Base-by-base conservation (phyloP, 352 stramenopile genomes). In the Phytophthora agathidicida region DNA sequence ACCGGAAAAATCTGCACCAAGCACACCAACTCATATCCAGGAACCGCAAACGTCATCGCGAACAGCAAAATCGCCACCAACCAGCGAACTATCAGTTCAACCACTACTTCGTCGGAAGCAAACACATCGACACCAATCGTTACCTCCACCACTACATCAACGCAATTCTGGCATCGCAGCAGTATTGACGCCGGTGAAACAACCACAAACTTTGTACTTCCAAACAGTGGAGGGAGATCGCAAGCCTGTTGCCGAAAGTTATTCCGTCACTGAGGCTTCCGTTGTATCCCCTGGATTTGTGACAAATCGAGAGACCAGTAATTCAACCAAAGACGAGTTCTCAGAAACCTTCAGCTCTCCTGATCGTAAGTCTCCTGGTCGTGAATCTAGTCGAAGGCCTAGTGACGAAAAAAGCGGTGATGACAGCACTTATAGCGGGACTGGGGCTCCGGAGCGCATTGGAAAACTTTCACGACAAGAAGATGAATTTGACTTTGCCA, bases 401-500 rank as follows among this genome's bases (percentile, higher is more conserved):
- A 64, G 32, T 38, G 47, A 70, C 33, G 63, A 63, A 45, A 31
- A 33, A 39, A 59, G 38, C 16, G 31, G 28, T 23, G 41, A 54
- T 38, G 39, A 56, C 14, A 57, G 39, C 22, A 62, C 36, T 16
- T 59, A 57, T 27, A 49, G 31, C 6, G 41, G 17, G 24, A 54
- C 33, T 51, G 50, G 33, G 33, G 27, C 16, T 19, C 63, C 50
- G 9, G 77, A 88, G 23, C 71, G 65, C 10, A 75, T 88, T 23
- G 79, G 79, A 1, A 82, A 89, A 14, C 61, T 91, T 26, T 88
- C 82, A 1, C 64, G 77, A 26, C 77, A 89, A 24, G 81, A 92
- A 53, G 79, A 83, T 46, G 83, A 91, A 30, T 94, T 84, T 59
- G 83, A 94, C 45, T 91, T 94, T 70, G 83, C 83, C n/a, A 92